Percentiles rank a stretch among this genome's conserved stretches.
phyloP scores from a whole-genome alignment of 73 alveolate genomes.

The Blepharisma japonicum region DNA sequence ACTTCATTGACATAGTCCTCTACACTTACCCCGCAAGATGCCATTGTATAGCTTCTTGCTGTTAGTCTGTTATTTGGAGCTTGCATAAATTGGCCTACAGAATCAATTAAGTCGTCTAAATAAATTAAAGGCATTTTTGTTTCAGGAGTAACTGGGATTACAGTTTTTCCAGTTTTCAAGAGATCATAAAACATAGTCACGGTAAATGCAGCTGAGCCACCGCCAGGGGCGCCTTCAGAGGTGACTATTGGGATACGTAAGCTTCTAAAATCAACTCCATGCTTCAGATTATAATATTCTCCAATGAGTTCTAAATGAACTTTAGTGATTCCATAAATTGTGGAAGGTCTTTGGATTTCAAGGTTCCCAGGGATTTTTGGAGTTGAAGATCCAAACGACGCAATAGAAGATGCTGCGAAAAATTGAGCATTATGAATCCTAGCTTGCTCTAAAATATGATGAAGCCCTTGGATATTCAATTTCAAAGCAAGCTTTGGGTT shows the following conservation, averaged over 20 bases:
- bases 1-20: conserved; percentile 29
- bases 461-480: conserved; percentile 41
- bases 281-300: conserved; percentile 42
- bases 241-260: conserved; percentile 51
- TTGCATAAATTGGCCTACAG: neutral
- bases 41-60: conserved; percentile 24
- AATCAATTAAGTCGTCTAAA: conserved; percentile 5
- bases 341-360: conserved; percentile 42
- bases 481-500: conserved; percentile 42
- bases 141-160: conserved; percentile 14
- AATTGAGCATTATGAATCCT: conserved; percentile 40
- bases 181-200: conserved; percentile 19
- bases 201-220: conserved; percentile 31
- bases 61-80: conserved; percentile 8
- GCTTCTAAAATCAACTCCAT: conserved; percentile 56
- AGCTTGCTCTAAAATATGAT: conserved; percentile 50
- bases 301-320: conserved; percentile 56
- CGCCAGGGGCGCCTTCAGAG: conserved; percentile 35
- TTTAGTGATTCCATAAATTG: conserved; percentile 58
- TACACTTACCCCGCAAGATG: neutral
- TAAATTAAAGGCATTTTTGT: conserved; percentile 10
- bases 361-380: conserved; percentile 26
- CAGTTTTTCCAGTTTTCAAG: conserved; percentile 19
- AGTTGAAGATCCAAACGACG: conserved; percentile 46
- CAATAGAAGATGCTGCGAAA: conserved; percentile 50